Evolutionary conservation across 1,284 basidiomycete species (phyloP), one percentile per base, ranked within the genome.

Genomic region (Malassezia sp.): DNA sequence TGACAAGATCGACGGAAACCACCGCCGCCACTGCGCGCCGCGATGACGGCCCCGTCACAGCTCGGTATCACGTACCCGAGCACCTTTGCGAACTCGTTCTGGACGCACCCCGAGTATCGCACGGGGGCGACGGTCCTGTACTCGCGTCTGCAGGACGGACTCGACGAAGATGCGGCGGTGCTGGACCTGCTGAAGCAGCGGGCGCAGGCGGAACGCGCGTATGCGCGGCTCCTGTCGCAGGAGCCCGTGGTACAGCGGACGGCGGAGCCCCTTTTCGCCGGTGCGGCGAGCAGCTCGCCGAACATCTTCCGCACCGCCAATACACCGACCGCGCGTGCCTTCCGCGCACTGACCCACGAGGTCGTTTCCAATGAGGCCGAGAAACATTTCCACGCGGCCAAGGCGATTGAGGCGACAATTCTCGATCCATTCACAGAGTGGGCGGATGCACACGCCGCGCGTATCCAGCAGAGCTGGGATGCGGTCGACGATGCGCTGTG

Each of bases 21-120:
- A n/a, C n/a, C n/a, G n/a, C n/a, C 21, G 9, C 3, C 15, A 34
- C 14, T 34, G 32, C n/a, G 29, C 29, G 9, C 17, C 11, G 42
- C 36, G 4, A 67, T 66, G 66, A 63, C 61, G 29, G 43, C 56
- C 9, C 57, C 60, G 8, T 58, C 63, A 17, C 39, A 46, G 20
- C 55, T 66, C 21, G 58, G 49, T 18, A 55, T 67, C 20, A 38
- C 54, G 9, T 60, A 67, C 48, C 64, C 63, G 32, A 54, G 57
- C 9, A 54, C 53, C 1, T 63, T 69, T 39, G 35, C 50, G 5
- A 59, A 57, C 42, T 64, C 59, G 24, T 69, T 67, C 47, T 69
- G 66, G 66, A 56, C 65, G 8, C 39, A 46, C 34, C 62, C 66
- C 9, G 56, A 58, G n/a, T 69, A 69, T 37, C 54, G 66, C 27